Evolutionary conservation across 225 moss, liverwort and hornwort genomes (phyloP).

Genomic region (Rhytidiadelphus loreus): DNA sequence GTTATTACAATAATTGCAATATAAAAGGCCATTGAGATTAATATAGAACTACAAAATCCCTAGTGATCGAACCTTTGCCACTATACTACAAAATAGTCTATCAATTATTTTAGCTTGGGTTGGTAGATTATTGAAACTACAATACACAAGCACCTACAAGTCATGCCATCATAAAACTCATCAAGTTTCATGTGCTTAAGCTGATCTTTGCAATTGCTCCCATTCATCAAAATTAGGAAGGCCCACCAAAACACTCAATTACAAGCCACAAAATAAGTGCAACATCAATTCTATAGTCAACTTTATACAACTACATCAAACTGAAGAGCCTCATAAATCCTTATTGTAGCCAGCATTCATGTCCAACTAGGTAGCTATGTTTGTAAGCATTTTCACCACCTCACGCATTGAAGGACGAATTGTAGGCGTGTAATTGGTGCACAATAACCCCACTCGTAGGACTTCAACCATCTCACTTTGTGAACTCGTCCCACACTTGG

Average conservation of each 20-base stretch:
- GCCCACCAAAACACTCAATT: neutral
- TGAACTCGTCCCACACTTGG: neutral
- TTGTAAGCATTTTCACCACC: neutral
- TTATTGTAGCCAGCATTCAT: accelerated
- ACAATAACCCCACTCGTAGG: neutral
- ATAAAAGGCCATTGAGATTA: too few species aligned
- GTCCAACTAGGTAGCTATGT: neutral
- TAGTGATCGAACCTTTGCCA: too few species aligned
- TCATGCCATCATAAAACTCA: too few species aligned
- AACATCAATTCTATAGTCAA: neutral
- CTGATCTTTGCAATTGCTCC: neutral
- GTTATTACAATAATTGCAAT: too few species aligned
- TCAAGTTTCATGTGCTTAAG: neutral
- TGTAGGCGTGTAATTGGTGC: neutral
- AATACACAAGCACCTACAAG: too few species aligned
- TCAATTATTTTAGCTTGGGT: too few species aligned
- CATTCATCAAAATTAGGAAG: accelerated
- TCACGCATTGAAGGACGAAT: neutral
- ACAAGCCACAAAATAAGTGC: neutral
- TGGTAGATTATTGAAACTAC: too few species aligned
- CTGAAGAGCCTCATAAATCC: neutral
- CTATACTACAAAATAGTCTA: too few species aligned
- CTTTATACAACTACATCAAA: neutral
- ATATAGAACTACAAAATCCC: too few species aligned
- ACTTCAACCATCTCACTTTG: neutral